A percentile compares a stretch with the other conserved stretches of the same genome.
Conservation (phyloP, 2,329 filamentous ascomycete species). For the Phyllosticta citriasiana region DNA sequence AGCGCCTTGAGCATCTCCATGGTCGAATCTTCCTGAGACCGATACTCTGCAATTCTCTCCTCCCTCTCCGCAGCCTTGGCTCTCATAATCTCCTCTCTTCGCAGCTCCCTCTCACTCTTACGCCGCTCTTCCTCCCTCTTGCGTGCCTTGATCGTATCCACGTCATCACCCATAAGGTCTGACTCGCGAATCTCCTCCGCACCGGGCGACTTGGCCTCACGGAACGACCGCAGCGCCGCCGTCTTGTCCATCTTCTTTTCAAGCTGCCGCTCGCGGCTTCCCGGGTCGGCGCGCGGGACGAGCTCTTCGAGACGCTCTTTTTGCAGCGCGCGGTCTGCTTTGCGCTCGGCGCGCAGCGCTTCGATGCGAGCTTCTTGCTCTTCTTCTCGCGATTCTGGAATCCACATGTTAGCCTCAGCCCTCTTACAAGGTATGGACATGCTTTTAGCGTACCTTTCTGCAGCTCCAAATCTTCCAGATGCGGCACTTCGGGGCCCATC, state of each 20-base stretch:
- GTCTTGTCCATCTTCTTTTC: conserved; percentile 73
- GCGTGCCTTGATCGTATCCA: conserved; percentile 55
- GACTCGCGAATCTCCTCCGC: conserved; percentile 57
- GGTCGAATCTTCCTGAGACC: conserved; percentile 71
- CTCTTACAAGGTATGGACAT: neutral
- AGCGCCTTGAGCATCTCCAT: conserved; percentile 72
- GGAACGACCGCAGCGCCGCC: conserved; percentile 63
- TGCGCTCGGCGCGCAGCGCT: conserved; percentile 52
- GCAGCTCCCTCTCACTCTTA: conserved; percentile 74
- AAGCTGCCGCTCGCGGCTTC: conserved; percentile 70
- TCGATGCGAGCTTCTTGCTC: conserved; percentile 35
- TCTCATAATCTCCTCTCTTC: conserved; percentile 69
- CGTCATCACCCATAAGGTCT: conserved; percentile 67
- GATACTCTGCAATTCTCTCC: conserved; percentile 58
- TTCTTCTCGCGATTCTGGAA: conserved; percentile 40
- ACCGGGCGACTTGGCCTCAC: conserved; percentile 54
- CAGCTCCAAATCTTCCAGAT: conserved; percentile 61
- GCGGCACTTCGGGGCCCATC: conserved; percentile 56
- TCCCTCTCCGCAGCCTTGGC: conserved; percentile 72
- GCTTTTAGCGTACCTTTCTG: conserved; percentile 32
- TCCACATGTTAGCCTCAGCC: neutral
- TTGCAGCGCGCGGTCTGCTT: conserved; percentile 54
- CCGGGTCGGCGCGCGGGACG: conserved; percentile 69
- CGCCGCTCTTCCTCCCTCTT: conserved; percentile 54
- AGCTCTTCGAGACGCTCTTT: conserved; percentile 71